A percentile compares a stretch with the other conserved stretches of the same genome.
These are phyloP conservation scores for Sphaceloma murrayae DNA, from an alignment of 2,329 filamentous ascomycete species.

Conservation along the genomic window DNA sequence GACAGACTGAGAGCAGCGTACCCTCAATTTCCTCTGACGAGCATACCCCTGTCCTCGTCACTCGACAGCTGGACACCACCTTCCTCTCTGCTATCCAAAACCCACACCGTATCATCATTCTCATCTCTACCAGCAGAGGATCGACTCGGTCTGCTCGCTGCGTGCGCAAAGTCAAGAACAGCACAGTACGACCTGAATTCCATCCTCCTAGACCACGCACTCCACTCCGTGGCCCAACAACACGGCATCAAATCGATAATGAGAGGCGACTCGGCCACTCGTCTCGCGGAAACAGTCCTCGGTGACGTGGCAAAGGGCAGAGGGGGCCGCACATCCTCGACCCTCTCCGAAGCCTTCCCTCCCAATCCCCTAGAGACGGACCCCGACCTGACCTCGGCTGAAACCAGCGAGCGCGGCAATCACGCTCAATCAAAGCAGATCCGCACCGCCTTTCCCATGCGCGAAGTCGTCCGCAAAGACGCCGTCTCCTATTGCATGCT, in stretches of 20 bases:
- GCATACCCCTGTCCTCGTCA: conserved; percentile 48
- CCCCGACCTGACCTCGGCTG: too few species aligned
- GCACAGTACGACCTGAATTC: conserved; percentile 64
- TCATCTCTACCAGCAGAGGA: conserved; percentile 6
- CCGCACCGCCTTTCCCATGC: conserved; percentile 53
- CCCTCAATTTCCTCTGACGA: conserved; percentile 55
- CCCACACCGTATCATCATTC: conserved; percentile 2
- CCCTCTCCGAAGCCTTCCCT: conserved; percentile 60
- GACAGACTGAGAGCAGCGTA: conserved; percentile 48
- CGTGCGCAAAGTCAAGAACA: conserved; percentile 59
- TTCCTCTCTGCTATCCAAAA: not conserved
- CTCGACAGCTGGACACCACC: conserved; percentile 12
- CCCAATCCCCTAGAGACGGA: conserved; percentile 35
- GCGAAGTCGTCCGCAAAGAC: conserved; percentile 78
- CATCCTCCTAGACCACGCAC: conserved; percentile 61
- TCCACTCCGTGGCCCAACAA: conserved; percentile 54
- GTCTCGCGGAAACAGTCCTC: conserved; percentile 75
- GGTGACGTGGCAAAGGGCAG: conserved; percentile 85
- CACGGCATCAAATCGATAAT: conserved; percentile 60
- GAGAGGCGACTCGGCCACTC: conserved; percentile 78
- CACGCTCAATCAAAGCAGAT: too few species aligned
- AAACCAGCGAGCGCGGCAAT: not conserved
- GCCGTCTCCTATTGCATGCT: too few species aligned
- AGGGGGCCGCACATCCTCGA: conserved; percentile 73
- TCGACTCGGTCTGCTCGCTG: conserved; percentile 45